Evolutionary conservation across 2,329 filamentous ascomycete genomes (phyloP), one percentile per base, ranked within the genome.

Genomic region (Cytospora chrysosperma): DNA sequence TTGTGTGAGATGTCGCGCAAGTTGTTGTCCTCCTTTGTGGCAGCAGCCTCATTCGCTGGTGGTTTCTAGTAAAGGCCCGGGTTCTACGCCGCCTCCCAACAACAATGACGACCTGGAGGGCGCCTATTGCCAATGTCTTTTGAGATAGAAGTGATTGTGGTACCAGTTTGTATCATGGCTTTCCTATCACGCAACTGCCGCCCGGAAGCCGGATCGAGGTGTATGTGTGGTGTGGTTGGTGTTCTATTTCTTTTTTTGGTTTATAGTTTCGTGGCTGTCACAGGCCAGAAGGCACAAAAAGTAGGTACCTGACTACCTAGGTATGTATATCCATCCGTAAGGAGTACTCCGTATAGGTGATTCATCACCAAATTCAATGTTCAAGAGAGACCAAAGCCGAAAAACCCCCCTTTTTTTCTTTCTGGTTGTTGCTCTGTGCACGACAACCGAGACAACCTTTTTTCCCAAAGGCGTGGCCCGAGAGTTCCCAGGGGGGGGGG

Each of bases 21-120:
- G 43, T 64, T 64, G 43, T 24, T 56, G 15, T n/a, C 27, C 13
- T 27, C 9, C n/a, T n/a, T n/a, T n/a, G n/a, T n/a, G n/a, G n/a
- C 21, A 7, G 32, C 19, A 10, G 12, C 50, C 37, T 50, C 50
- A 62, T 55, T 64, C 59, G 63, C 58, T 49, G 12, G 17, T 19
- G 58, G 40, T 32, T 30, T n/a, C n/a, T n/a, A 30, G 28, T 27
- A 47, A n/a, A 53, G 58, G 50, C 50, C 58, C 58, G 58, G 32
- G n/a, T 53, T 27, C n/a, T 52, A 17, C 26, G 54, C 3, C 17
- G 40, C 17, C 24, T 12, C 27, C 54, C 40, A 26, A 34, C 30
- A 32, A 27, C 47, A 21, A 34, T 30, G 28, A 10, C 13, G 32
- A 34, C 13, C 32, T 34, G 13, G 5, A 34, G 32, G 32, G 4